Evolutionary conservation across 1,284 basidiomycete genomes (phyloP).

Genomic region (Irpex sp.): DNA sequence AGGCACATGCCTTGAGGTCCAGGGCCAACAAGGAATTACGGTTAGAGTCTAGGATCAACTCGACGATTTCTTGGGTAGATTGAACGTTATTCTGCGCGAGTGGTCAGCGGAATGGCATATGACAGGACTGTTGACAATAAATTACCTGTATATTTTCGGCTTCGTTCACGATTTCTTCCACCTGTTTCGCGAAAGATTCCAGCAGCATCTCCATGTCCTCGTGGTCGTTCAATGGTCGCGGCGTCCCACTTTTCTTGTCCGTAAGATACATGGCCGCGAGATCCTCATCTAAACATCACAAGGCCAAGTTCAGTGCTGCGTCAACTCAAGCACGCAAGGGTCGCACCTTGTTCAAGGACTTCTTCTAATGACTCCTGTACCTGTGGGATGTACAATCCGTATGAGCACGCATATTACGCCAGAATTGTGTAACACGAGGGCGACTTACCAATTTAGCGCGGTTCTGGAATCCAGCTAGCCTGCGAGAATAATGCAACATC

Average conservation of each 20-base stretch:
- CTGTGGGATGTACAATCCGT: slow-evolving; percentile 31
- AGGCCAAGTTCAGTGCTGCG: slow-evolving; percentile 1
- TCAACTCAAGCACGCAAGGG: slow-evolving; percentile 9
- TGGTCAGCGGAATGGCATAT: background rate
- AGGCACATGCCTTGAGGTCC: slow-evolving; percentile 71
- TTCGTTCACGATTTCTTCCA: slow-evolving; percentile 93
- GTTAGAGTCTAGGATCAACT: slow-evolving; percentile 95
- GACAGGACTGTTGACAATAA: slow-evolving; percentile 8
- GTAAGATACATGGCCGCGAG: slow-evolving; percentile 89
- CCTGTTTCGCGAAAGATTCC: slow-evolving; percentile 93
- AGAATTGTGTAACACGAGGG: background rate
- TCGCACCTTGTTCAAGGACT: slow-evolving; percentile 79
- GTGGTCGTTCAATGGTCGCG: slow-evolving; percentile 72
- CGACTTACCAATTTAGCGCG: slow-evolving; percentile 69
- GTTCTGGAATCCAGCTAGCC: slow-evolving; percentile 85
- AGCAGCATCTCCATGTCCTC: slow-evolving; percentile 92
- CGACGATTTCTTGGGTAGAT: slow-evolving; percentile 96
- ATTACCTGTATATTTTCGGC: slow-evolving; percentile 83
- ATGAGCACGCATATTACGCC: background rate
- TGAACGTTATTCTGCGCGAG: slow-evolving; percentile 77
- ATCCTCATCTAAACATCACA: slow-evolving; percentile 72
- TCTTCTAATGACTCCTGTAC: slow-evolving; percentile 91
- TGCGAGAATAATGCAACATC: slow-evolving; percentile 85
- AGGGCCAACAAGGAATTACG: slow-evolving; percentile 90
- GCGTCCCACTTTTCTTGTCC: slow-evolving; percentile 63